phyloP scores from a whole-genome alignment of 352 stramenopile species.

The Salisapilia sapeloensis region DNA sequence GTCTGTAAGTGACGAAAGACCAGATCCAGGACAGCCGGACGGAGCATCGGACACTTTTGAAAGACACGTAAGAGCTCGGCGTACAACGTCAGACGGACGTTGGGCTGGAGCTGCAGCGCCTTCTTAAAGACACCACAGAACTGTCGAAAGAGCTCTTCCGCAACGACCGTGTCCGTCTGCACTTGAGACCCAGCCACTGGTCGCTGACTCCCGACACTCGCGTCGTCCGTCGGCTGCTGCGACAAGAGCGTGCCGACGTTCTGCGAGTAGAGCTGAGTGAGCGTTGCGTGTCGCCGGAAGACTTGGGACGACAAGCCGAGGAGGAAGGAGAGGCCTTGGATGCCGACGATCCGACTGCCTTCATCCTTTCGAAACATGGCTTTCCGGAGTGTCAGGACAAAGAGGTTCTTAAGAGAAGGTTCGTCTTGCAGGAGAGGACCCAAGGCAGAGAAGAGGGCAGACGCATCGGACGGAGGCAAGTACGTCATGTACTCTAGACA shows the following conservation, averaged over 20 bases:
- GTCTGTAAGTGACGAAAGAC: conserved; percentile 19
- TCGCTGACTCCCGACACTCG: conserved; percentile 2
- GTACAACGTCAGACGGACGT: conserved; percentile 26
- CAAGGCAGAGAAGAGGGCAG: conserved; percentile 13
- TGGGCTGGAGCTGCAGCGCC: conserved; percentile 22
- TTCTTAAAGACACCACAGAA: conserved; percentile 35
- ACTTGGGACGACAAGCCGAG: conserved; percentile 18
- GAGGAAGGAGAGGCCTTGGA: conserved; percentile 21
- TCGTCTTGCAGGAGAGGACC: conserved; percentile 17
- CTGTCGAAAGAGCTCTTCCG: conserved; percentile 34
- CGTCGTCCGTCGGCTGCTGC: conserved; percentile 6
- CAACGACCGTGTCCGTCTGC: conserved; percentile 15
- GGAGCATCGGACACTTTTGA: conserved; percentile 19
- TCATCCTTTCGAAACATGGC: conserved; percentile 44
- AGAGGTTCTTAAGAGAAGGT: conserved; percentile 18
- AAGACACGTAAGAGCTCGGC: conserved; percentile 21
- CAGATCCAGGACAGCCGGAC: conserved; percentile 21
- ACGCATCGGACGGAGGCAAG: conserved; percentile 10
- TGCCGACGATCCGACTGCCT: conserved; percentile 22
- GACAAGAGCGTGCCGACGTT: conserved; percentile 15
- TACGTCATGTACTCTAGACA: conserved; percentile 34
- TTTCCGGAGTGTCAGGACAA: conserved; percentile 37
- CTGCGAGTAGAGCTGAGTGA: conserved; percentile 35
- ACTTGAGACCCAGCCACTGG: conserved; percentile 18
- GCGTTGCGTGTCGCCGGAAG: conserved; percentile 15